A percentile compares a stretch with the other conserved stretches of the same genome.
Evolutionary conservation across 768 basidiomycete species (phyloP).

Genomic region (Leccinum fibrillosum): DNA sequence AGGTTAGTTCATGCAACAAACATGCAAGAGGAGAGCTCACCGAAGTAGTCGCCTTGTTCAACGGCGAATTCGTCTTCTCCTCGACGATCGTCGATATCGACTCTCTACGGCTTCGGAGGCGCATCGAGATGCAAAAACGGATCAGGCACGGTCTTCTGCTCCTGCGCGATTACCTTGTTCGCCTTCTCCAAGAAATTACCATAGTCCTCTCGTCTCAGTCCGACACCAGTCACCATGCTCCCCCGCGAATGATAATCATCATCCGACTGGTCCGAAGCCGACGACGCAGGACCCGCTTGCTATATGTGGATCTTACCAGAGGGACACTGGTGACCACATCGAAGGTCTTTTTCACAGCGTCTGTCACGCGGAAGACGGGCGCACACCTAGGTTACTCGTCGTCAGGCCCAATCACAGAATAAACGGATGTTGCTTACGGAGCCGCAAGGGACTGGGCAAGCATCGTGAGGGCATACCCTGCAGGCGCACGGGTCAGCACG

Average conservation of each 20-base stretch:
- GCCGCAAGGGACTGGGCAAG: conserved; percentile 63
- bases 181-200: conserved; percentile 82
- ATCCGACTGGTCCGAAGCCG: conserved; percentile 54
- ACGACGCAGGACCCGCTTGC: conserved; percentile 29
- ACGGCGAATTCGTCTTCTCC: conserved; percentile 84
- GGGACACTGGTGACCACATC: conserved; percentile 64
- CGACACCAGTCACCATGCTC: conserved; percentile 24
- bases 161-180: conserved; percentile 74
- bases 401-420: background rate
- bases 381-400: conserved; percentile 45
- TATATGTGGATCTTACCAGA: conserved; percentile 57
- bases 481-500: background rate
- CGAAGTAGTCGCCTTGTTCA: conserved; percentile 91
- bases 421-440: conserved; percentile 44
- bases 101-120: conserved; percentile 76
- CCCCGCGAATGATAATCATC: conserved; percentile 54
- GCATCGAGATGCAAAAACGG: conserved; percentile 70
- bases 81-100: conserved; percentile 90
- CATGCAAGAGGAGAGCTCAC: conserved; percentile 37
- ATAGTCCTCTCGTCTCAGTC: conserved; percentile 44
- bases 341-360: conserved; percentile 45
- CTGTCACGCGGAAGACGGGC: conserved; percentile 60
- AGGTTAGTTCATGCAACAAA: background rate
- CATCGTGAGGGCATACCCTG: conserved; percentile 53
- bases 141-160: conserved; percentile 75